Conservation (phyloP, 1,284 basidiomycete genomes). For the Salmacisia buchloeana region DNA sequence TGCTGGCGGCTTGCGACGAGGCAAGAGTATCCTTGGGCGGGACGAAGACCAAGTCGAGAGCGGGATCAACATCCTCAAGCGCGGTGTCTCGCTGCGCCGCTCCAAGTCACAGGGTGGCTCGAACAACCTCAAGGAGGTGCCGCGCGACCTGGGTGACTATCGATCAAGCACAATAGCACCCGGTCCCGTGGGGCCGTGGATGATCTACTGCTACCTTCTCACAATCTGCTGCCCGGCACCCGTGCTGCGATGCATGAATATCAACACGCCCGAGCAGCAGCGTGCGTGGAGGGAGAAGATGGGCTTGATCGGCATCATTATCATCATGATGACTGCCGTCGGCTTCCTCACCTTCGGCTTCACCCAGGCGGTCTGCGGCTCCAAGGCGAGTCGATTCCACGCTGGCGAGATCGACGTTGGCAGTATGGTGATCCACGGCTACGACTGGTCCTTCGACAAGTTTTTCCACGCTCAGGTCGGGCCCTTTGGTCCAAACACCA, state of each 20-base stretch:
- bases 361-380: conserved; percentile 85
- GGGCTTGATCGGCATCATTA: conserved; percentile 77
- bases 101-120: conserved; percentile 26
- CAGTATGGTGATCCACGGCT: conserved; percentile 78
- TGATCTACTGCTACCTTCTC: conserved; percentile 85
- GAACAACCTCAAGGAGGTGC: conserved; percentile 28
- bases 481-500: conserved; percentile 52
- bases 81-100: conserved; percentile 45
- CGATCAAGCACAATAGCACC: conserved; percentile 39
- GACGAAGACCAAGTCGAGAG: conserved; percentile 49
- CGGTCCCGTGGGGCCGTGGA: conserved; percentile 88
- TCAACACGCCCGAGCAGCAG: conserved; percentile 85
- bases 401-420: conserved; percentile 70
- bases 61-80: conserved; percentile 49
- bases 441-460: conserved; percentile 79
- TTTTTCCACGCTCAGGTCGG: conserved; percentile 55
- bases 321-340: conserved; percentile 78
- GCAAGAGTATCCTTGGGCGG: conserved; percentile 48
- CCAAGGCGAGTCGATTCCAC: conserved; percentile 71
- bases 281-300: conserved; percentile 98
- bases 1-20: conserved; percentile 31
- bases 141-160: conserved; percentile 29
- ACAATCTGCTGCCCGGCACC: conserved; percentile 78
- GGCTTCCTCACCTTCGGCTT: conserved; percentile 99
- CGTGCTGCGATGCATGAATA: conserved; percentile 58